phyloP scores from a whole-genome alignment of 257 asterid genomes.

The Primulina tabacum region DNA sequence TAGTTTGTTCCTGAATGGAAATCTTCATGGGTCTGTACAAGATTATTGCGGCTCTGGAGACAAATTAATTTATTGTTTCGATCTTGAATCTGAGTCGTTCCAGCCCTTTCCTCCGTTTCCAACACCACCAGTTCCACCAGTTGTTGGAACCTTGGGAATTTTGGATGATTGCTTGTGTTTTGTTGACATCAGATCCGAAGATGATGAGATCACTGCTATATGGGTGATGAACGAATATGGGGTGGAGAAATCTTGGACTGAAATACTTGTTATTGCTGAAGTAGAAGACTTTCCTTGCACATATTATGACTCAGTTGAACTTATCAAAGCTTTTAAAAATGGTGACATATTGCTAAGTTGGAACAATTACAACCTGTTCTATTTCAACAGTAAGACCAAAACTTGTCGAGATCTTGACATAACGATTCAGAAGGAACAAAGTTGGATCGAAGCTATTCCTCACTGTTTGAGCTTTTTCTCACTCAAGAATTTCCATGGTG shows the following conservation, averaged over 20 bases:
- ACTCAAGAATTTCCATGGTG: neutral
- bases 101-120: neutral
- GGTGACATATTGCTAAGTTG: neutral
- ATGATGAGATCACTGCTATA: neutral
- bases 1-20: neutral
- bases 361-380: neutral
- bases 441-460: neutral
- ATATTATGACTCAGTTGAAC: neutral
- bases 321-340: neutral
- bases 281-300: neutral
- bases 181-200: neutral
- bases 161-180: neutral
- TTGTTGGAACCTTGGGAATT: neutral
- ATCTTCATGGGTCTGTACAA: neutral
- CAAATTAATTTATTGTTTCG: neutral
- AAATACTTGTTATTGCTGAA: neutral
- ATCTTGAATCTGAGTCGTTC: neutral
- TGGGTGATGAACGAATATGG: neutral
- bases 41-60: neutral
- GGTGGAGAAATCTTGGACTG: neutral
- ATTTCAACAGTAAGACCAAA: neutral
- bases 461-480: neutral
- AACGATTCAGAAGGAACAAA: neutral
- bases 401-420: neutral
- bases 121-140: neutral